Evolutionary conservation across 2,329 filamentous ascomycete genomes (phyloP).

Genomic region (Penicillium brasilianum): DNA sequence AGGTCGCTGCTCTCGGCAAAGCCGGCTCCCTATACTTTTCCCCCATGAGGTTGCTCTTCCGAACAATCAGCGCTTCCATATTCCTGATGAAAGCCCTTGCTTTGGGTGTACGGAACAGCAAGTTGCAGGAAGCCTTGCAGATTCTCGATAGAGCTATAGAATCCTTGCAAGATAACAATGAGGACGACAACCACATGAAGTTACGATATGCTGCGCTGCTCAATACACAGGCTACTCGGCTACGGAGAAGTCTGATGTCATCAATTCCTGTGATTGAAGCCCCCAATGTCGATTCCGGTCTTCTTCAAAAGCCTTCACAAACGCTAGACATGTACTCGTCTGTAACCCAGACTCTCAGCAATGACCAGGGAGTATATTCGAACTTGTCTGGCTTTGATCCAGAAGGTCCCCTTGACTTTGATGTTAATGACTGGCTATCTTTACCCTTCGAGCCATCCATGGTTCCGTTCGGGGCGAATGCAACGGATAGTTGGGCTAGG

Average conservation of each 20-base stretch:
- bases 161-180: slow-evolving; percentile 46
- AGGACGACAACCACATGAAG: slow-evolving; percentile 53
- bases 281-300: neutral
- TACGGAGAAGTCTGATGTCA: slow-evolving; percentile 26
- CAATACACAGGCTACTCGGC: slow-evolving; percentile 37
- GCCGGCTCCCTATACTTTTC: slow-evolving; percentile 47
- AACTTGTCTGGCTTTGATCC: slow-evolving; percentile 1
- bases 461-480: slow-evolving; percentile 33
- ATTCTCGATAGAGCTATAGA: slow-evolving; percentile 49
- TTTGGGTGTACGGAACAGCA: slow-evolving; percentile 49
- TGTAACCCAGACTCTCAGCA: neutral
- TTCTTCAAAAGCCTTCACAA: neutral
- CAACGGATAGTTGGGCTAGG: slow-evolving; percentile 22
- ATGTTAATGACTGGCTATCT: slow-evolving; percentile 33
- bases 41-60: slow-evolving; percentile 54
- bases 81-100: slow-evolving; percentile 55
- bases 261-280: slow-evolving; percentile 14
- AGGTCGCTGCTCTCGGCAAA: slow-evolving; percentile 48
- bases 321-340: neutral
- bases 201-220: slow-evolving; percentile 51
- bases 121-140: slow-evolving; percentile 48
- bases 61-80: slow-evolving; percentile 57
- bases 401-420: slow-evolving; percentile 4
- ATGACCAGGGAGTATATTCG: neutral
- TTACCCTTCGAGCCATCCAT: slow-evolving; percentile 36